Evolutionary conservation across 208 protist species (phyloP).

Genomic region (Trypanosoma lewisi): DNA sequence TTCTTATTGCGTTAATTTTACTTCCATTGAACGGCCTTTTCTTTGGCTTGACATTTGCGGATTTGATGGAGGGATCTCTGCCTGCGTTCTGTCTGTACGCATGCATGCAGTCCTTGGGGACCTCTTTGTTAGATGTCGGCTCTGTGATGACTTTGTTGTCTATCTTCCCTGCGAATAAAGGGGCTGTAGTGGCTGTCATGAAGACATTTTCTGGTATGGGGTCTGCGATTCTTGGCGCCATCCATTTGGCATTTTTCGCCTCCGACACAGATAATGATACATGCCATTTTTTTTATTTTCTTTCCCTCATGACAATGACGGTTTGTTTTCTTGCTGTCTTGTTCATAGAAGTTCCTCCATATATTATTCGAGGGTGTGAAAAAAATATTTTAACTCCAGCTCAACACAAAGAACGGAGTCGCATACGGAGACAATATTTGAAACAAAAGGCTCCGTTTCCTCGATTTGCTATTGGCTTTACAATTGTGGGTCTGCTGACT

Average conservation of each 20-base stretch:
- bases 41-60: constrained; percentile 59
- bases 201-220: constrained; percentile 87
- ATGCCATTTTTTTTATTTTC: constrained; percentile 61
- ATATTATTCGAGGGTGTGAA: constrained; percentile 69
- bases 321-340: constrained; percentile 43
- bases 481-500: constrained; percentile 51
- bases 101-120: constrained; percentile 44
- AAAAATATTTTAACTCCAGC: constrained; percentile 36
- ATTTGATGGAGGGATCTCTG: constrained; percentile 52
- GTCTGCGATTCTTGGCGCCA: constrained; percentile 66
- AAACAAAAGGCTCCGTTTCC: constrained; percentile 64
- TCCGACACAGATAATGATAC: constrained; percentile 38
- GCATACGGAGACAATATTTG: constrained; percentile 51
- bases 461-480: constrained; percentile 64
- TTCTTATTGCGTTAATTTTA: constrained; percentile 43
- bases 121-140: constrained; percentile 66
- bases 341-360: constrained; percentile 68
- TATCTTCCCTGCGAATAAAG: constrained; percentile 75
- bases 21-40: constrained; percentile 52
- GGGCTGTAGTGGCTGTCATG: constrained; percentile 80
- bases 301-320: constrained; percentile 34
- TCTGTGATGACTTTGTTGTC: constrained; percentile 75
- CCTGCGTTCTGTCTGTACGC: constrained; percentile 52
- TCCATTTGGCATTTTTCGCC: constrained; percentile 68
- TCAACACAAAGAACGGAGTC: constrained; percentile 29